Base-by-base conservation (phyloP, 768 basidiomycete genomes). In the Hysterangium stoloniferum region DNA sequence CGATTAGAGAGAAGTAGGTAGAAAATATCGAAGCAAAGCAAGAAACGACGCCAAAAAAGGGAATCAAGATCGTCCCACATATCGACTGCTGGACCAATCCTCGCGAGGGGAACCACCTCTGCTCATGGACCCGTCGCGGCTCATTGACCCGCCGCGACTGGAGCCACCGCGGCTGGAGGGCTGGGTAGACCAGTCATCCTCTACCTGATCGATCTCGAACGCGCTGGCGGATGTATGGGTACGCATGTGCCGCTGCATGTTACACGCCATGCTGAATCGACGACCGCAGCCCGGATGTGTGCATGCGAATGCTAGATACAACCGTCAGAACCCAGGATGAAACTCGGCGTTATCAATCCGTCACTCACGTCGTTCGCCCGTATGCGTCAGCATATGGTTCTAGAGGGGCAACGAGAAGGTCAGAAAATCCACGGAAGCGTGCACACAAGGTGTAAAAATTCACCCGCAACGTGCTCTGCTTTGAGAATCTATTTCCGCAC, bases 201-300 rank as follows among this genome's bases (percentile, higher is more conserved):
- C 44, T n/a, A 35, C 19, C 22, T 51, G 38, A 12, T 24, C 24
- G 24, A 31, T 13, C 31, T 25, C 44, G 25, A 51, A 51, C 29
- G 49, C 49, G 31, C 49, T 51, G 13, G 49, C 49, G 17, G 49
- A 42, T 1, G 52, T 47, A 58, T 90, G 87, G 6, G 85, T 75
- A n/a, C 72, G 70, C 61, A 72, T 70, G 57, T 90, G 87, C 56
- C 87, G 70, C 36, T 78, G 77, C 35, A 88, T 68, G 58, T 90
- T 87, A 61, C 89, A 87, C 24, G 86, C 85, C 32, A 87, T 71
- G 3, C 92, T 84, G 59, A 99, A 98, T 1, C 84, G 67, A 64
- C 92, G 95, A 38, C 65, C 74, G 59, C 96, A 98, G 4, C 78
- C 84, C 11, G 78, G 74, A 57, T 85, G 79, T 0, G 69, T 54